Evolutionary conservation across 176 grass and related monocot genomes (phyloP).

Genomic region (Poa pratensis): DNA sequence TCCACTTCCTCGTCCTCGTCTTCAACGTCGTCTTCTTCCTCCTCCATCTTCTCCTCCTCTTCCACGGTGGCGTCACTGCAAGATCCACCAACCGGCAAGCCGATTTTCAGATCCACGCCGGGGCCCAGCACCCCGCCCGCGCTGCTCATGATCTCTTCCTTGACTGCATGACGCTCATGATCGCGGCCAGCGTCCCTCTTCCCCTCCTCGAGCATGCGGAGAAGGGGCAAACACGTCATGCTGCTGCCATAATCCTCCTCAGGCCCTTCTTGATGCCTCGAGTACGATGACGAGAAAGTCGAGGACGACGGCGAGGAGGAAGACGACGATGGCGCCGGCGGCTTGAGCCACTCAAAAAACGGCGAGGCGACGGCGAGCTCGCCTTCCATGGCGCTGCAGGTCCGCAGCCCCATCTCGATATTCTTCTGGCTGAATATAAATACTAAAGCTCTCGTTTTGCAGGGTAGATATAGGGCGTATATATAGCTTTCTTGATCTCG

Average conservation of each 20-base stretch:
- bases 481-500: constrained; percentile 22
- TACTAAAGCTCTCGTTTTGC: not conserved
- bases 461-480: not conserved
- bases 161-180: constrained; percentile 10
- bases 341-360: constrained; percentile 66
- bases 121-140: not conserved
- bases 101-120: constrained; percentile 71
- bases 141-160: constrained; percentile 40
- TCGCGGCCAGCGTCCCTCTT: not conserved
- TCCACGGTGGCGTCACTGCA: constrained; percentile 16
- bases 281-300: not conserved
- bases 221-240: constrained; percentile 64
- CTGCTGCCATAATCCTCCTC: constrained; percentile 6
- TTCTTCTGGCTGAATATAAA: not conserved
- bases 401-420: constrained; percentile 29
- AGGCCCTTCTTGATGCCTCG: not conserved
- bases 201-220: constrained; percentile 69
- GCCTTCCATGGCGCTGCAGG: constrained; percentile 48
- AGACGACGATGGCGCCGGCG: not conserved
- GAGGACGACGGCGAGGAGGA: not conserved
- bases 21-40: constrained; percentile 39
- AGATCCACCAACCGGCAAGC: constrained; percentile 45
- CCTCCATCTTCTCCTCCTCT: constrained; percentile 33
- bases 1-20: constrained; percentile 26
- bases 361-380: constrained; percentile 17